phyloP scores from a whole-genome alignment of 257 asterid genomes.

The Forsythia viridissima region DNA sequence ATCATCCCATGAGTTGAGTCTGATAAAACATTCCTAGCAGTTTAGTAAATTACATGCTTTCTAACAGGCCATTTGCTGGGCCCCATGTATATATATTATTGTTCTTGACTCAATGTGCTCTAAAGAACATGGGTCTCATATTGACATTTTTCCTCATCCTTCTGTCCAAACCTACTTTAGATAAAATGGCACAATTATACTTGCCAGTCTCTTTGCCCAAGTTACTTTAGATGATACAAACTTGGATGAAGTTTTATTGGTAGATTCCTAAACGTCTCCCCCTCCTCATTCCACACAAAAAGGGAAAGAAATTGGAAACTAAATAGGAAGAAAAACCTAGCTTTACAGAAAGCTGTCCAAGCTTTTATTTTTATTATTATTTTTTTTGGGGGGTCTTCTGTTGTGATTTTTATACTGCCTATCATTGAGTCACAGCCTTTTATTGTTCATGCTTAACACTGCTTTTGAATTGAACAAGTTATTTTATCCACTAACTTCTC shows the following conservation, averaged over 20 bases:
- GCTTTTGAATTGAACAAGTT: not conserved
- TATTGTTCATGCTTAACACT: not conserved
- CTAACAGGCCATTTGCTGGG: not conserved
- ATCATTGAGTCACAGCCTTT: not conserved
- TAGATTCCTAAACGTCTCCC: not conserved
- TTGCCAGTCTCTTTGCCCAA: not conserved
- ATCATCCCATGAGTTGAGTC: not conserved
- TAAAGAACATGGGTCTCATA: not conserved
- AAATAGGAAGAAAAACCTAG: not conserved
- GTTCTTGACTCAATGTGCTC: not conserved
- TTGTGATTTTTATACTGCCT: not conserved
- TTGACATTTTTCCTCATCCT: not conserved
- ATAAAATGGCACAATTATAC: not conserved
- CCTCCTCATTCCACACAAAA: not conserved
- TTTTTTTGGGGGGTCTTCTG: not conserved
- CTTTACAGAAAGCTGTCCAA: not conserved
- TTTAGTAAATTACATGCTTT: not conserved
- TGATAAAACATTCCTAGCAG: not conserved
- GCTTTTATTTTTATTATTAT: not conserved
- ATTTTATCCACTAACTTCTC: constrained; percentile 14
- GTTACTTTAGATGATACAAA: not conserved
- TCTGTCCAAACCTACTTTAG: not conserved
- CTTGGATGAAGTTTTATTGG: not conserved
- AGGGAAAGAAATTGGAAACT: not conserved
- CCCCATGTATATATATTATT: not conserved